These are phyloP conservation scores for Russula ochroleuca DNA, from an alignment of 768 basidiomycete species.

Conservation along the genomic window DNA sequence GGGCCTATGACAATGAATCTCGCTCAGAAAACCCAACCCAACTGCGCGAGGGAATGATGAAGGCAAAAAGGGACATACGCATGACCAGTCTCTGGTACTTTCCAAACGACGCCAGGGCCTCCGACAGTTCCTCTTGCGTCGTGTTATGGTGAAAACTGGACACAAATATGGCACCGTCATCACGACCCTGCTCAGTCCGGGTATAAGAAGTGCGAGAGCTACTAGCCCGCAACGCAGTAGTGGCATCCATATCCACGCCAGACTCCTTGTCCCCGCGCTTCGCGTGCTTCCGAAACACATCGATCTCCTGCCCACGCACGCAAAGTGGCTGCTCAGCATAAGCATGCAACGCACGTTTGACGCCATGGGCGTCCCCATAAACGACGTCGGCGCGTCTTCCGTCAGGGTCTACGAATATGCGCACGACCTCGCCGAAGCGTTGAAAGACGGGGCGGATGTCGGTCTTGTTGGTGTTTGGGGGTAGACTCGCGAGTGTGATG, in stretches of 20 bases:
- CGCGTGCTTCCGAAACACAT: background rate
- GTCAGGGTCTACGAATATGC: background rate
- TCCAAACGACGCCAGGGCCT: constrained; percentile 4
- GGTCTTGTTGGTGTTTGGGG: background rate
- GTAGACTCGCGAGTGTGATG: background rate
- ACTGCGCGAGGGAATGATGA: background rate
- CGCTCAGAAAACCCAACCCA: background rate
- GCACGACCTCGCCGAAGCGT: constrained; percentile 7
- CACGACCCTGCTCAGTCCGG: background rate
- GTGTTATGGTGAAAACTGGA: background rate
- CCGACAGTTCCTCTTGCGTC: background rate
- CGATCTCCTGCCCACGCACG: constrained; percentile 6
- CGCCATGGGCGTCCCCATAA: background rate
- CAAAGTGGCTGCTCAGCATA: constrained; percentile 11
- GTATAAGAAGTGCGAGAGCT: background rate
- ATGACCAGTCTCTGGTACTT: constrained; percentile 10
- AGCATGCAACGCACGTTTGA: constrained; percentile 6
- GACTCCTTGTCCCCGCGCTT: too few species aligned
- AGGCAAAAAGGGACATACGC: constrained; percentile 1
- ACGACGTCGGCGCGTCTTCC: constrained; percentile 8
- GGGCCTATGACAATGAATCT: background rate
- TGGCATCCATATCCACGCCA: too few species aligned
- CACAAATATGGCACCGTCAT: background rate
- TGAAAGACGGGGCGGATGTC: constrained; percentile 14
- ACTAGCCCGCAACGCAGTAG: background rate